Conservation (phyloP, 495 filamentous ascomycete species). For the Neurospora sp. region DNA sequence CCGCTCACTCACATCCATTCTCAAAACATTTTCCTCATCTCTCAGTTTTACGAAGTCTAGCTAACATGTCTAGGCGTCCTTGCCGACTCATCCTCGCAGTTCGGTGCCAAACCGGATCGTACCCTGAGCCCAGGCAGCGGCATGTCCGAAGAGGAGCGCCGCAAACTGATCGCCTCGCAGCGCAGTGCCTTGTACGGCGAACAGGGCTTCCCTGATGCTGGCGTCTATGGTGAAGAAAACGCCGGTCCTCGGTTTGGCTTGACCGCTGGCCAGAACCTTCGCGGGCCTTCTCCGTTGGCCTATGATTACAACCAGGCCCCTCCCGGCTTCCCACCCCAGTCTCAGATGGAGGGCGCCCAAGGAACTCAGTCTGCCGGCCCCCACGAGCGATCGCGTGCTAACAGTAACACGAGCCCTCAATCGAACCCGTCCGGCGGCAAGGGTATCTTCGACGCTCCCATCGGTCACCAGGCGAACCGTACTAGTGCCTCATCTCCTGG, state of each 20-base stretch:
- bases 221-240: slow-evolving; percentile 53
- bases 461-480: slow-evolving; percentile 64
- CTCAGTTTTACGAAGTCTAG: slow-evolving; percentile 12
- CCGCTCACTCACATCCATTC: neutral
- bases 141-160: slow-evolving; percentile 92
- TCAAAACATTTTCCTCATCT: neutral
- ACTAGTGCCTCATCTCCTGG: slow-evolving; percentile 87
- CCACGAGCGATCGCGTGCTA: slow-evolving; percentile 65
- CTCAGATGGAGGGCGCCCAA: slow-evolving; percentile 28
- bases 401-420: slow-evolving; percentile 72
- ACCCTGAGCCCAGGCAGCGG: slow-evolving; percentile 69
- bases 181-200: slow-evolving; percentile 86
- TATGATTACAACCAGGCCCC: slow-evolving; percentile 37
- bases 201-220: slow-evolving; percentile 49
- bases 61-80: slow-evolving; percentile 57
- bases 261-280: slow-evolving; percentile 42
- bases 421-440: slow-evolving; percentile 59
- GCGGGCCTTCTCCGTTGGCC: slow-evolving; percentile 46
- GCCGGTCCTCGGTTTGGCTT: slow-evolving; percentile 38
- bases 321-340: slow-evolving; percentile 40
- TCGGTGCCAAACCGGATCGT: slow-evolving; percentile 72
- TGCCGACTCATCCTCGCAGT: slow-evolving; percentile 58
- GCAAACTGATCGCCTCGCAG: slow-evolving; percentile 91
- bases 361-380: slow-evolving; percentile 35
- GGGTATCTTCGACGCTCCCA: slow-evolving; percentile 52